These are phyloP conservation scores for Dioszegia aurantiaca DNA, from an alignment of 768 basidiomycete species.

Conservation along the genomic window DNA sequence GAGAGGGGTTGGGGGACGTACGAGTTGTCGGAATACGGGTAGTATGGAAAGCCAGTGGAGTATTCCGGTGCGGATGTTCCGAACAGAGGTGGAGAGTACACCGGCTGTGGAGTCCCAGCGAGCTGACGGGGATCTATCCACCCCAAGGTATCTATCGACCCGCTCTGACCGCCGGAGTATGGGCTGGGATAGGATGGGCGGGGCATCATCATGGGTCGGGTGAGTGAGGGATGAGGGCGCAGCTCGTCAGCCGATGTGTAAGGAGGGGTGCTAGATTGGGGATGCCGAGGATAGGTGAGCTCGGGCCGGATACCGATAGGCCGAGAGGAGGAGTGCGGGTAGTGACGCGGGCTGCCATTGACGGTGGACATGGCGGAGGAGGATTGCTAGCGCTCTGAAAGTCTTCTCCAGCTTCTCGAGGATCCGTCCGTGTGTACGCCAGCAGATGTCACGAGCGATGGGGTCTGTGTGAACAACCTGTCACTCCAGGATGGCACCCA, in stretches of 20 bases:
- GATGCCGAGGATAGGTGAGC: neutral
- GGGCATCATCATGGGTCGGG: conserved; percentile 3
- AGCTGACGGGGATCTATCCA: conserved; percentile 5
- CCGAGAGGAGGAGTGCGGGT: conserved; percentile 1
- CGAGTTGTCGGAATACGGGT: conserved; percentile 1
- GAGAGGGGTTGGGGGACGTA: neutral
- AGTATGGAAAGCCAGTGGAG: neutral
- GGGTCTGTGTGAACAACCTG: too few relatives aligned
- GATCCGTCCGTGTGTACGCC: neutral
- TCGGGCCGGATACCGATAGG: conserved; percentile 11
- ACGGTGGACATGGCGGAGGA: neutral
- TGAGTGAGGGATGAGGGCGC: neutral
- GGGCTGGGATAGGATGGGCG: neutral
- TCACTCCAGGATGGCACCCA: too few relatives aligned
- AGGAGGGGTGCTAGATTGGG: conserved; percentile 5
- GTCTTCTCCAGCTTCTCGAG: neutral
- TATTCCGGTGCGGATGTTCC: neutral
- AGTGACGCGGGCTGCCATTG: conserved; percentile 1
- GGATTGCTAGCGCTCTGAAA: too few relatives aligned
- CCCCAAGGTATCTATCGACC: neutral
- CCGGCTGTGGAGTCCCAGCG: neutral
- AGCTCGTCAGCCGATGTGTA: conserved; percentile 11
- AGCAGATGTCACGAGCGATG: too few relatives aligned
- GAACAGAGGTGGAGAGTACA: neutral
- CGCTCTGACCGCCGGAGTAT: neutral